Evolutionary conservation across 2,329 filamentous ascomycete species (phyloP).

Genomic region (Clarireedia sp.): DNA sequence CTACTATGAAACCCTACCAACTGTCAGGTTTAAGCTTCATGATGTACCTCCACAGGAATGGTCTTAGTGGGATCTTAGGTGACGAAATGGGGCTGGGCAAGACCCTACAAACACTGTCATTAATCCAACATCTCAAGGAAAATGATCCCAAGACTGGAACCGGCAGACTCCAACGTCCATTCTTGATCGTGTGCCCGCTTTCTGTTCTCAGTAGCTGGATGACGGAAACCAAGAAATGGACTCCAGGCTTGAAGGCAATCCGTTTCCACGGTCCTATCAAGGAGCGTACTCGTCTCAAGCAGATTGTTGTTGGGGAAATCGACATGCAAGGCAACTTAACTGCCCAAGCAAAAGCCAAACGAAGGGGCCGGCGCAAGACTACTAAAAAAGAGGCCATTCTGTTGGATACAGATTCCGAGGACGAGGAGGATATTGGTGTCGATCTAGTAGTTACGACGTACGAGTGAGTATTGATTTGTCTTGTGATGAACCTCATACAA

Average conservation of each 20-base stretch:
- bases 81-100: constrained; percentile 45
- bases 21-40: constrained; percentile 43
- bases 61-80: constrained; percentile 33
- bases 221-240: constrained; percentile 39
- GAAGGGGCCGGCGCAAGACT: constrained; percentile 17
- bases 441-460: constrained; percentile 44
- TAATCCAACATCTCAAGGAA: constrained; percentile 41
- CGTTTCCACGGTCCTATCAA: constrained; percentile 39
- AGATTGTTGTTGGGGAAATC: constrained; percentile 37
- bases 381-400: constrained; percentile 14
- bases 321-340: constrained; percentile 36
- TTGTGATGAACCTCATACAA: neutral
- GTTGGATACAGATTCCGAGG: constrained; percentile 24
- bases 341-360: constrained; percentile 22
- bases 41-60: constrained; percentile 37
- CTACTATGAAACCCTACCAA: constrained; percentile 44
- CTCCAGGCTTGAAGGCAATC: constrained; percentile 37
- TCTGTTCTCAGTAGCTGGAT: constrained; percentile 44
- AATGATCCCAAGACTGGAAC: constrained; percentile 28
- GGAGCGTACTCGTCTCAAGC: constrained; percentile 39
- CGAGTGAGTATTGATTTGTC: constrained; percentile 28
- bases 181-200: constrained; percentile 42
- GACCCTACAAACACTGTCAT: constrained; percentile 40
- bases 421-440: constrained; percentile 26
- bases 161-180: constrained; percentile 34